Evolutionary conservation across 495 filamentous ascomycete genomes (phyloP).

Genomic region (Penicillium ucsense): DNA sequence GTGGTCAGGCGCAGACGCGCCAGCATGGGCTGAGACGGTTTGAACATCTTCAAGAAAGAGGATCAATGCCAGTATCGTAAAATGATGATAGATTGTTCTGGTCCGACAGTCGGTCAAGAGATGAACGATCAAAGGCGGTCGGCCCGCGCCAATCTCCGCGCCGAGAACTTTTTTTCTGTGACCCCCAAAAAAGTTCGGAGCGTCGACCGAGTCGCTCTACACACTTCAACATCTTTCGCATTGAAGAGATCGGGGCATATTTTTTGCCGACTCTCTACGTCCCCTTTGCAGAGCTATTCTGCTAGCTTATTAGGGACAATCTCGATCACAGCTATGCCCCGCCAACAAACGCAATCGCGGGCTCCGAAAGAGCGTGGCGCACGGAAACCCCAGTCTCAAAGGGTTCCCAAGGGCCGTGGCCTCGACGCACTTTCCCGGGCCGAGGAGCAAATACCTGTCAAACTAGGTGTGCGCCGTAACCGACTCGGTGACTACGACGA

Average conservation of each 20-base stretch:
- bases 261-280: slow-evolving; percentile 1
- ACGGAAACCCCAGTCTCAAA: slow-evolving; percentile 29
- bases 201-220: slow-evolving; percentile 17
- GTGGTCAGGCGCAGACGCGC: slow-evolving; percentile 70
- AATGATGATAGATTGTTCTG: too few species aligned
- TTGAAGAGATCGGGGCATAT: slow-evolving; percentile 6
- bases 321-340: slow-evolving; percentile 46
- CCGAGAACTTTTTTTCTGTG: slow-evolving; percentile 36
- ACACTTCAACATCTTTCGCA: slow-evolving; percentile 14
- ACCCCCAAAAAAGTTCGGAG: slow-evolving; percentile 26
- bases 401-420: slow-evolving; percentile 46
- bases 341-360: slow-evolving; percentile 46
- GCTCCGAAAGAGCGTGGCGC: slow-evolving; percentile 41
- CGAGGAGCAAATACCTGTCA: slow-evolving; percentile 45
- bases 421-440: slow-evolving; percentile 84
- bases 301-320: too few species aligned
- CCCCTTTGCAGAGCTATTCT: neutral
- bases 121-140: slow-evolving; percentile 12
- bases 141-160: slow-evolving; percentile 27
- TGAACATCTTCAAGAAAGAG: slow-evolving; percentile 38
- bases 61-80: neutral
- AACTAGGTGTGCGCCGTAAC: slow-evolving; percentile 40
- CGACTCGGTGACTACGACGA: slow-evolving; percentile 52
- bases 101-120: slow-evolving; percentile 2
- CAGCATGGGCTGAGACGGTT: slow-evolving; percentile 63